phyloP scores from a whole-genome alignment of 768 basidiomycete species.

The Amanita fuliginea region DNA sequence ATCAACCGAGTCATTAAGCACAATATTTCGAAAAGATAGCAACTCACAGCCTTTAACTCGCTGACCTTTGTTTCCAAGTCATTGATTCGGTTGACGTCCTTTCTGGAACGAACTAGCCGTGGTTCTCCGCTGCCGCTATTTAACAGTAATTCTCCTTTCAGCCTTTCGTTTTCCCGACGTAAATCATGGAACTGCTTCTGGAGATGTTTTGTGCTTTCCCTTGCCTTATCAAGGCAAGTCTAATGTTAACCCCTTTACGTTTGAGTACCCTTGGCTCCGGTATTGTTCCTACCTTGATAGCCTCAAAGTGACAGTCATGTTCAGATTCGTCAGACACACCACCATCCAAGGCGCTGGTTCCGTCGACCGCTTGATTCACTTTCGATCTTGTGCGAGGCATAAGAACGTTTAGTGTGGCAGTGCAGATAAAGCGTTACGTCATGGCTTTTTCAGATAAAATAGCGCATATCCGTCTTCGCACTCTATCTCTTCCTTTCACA shows the following conservation, averaged over 20 bases:
- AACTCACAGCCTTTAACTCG: conserved; percentile 11
- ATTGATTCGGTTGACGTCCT: conserved; percentile 4
- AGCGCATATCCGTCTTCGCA: background rate
- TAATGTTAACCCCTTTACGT: background rate
- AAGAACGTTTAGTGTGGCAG: background rate
- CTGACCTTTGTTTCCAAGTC: conserved; percentile 8
- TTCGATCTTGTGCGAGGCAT: conserved; percentile 1
- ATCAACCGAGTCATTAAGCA: background rate
- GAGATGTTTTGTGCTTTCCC: conserved; percentile 9
- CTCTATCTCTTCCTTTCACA: conserved; percentile 3
- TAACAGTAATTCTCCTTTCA: conserved; percentile 4
- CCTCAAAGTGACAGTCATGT: background rate
- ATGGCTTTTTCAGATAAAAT: background rate
- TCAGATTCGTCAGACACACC: background rate
- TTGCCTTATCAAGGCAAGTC: conserved; percentile 10
- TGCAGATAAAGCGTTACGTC: background rate
- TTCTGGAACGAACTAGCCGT: conserved; percentile 1
- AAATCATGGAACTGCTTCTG: conserved; percentile 9
- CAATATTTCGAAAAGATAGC: background rate
- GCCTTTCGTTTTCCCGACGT: conserved; percentile 11
- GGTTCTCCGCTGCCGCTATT: background rate
- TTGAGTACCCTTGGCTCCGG: background rate
- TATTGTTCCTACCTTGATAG: background rate
- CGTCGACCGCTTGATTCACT: background rate
- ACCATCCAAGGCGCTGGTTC: background rate